Base-by-base conservation (phyloP, 768 basidiomycete genomes). In the Boletus rufocinnamomeus region DNA sequence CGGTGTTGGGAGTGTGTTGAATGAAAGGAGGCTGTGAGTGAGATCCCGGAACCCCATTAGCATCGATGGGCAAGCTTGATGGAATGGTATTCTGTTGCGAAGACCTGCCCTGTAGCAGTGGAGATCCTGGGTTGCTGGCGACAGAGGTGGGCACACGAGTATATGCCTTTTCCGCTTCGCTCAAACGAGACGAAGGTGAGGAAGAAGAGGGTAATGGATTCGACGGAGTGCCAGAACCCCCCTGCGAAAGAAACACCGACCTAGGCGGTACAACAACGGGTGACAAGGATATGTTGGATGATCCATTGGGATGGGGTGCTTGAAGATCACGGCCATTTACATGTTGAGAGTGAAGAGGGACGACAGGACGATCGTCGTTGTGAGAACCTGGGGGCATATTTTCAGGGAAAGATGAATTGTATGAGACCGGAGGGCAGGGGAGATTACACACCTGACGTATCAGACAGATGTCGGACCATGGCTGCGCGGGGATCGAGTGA, bases 391-490 rank as follows among this genome's bases (percentile, higher is more conserved):
- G 27, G 9, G 50, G 14, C 35, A 27, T 13, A 30, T 43, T 34
- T 34, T 57, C 6, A 45, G 56, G 30, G 2, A 52, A 40, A 17
- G 34, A 52, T n/a, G 0, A 32, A 25, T 44, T 13, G 27, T 4
- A 23, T 52, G 32, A 41, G 10, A 50, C 0, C 17, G 34, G 16
- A 37, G 46, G n/a, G 21, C 6, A 50, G 38, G 23, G 25, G 41
- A 56, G 21, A 27, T 17, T 2, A 65, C 72, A 57, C 28, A 79
- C 79, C 68, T 53, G 72, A 66, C 11, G 75, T 67, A 47, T 75
- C 78, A 23, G 75, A 75, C 28, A 66, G 58, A 50, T 68, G 62
- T 43, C 71, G 66, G 27, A 58, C 46, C 57, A 69, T 37, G 38
- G 64, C 52, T 4, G 54, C 43, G 38, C 68, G 65, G 17, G 68